Evolutionary conservation across 23 red algal species (phyloP).

Genomic region (Gracilaria gracilis): DNA sequence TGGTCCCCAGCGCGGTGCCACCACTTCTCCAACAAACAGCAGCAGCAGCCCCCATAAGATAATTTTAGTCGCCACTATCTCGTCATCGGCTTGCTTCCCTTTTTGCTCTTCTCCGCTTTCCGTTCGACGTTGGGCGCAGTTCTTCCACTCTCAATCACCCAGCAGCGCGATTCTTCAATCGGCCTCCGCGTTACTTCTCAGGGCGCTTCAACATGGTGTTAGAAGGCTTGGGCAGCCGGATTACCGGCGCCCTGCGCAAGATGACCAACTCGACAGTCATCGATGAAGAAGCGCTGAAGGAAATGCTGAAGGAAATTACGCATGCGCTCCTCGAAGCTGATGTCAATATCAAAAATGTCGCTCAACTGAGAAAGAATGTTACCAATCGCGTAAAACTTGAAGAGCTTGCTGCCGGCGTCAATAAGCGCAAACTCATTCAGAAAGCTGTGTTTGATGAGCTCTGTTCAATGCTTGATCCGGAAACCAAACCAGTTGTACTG

Average conservation of each 20-base stretch:
- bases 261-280: constrained; percentile 92
- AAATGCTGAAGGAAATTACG: constrained; percentile 90
- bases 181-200: neutral
- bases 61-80: too few relatives aligned
- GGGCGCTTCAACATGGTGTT: constrained; percentile 80
- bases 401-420: constrained; percentile 94
- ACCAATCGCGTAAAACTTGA: constrained; percentile 81
- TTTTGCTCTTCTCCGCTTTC: neutral
- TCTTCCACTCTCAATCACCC: neutral
- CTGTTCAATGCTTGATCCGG: constrained; percentile 94
- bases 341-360: constrained; percentile 92
- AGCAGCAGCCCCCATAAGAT: too few relatives aligned
- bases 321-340: constrained; percentile 95
- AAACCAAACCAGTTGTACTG: constrained; percentile 64
- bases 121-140: neutral
- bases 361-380: constrained; percentile 78
- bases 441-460: constrained; percentile 98
- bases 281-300: constrained; percentile 89
- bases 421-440: constrained; percentile 95
- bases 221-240: constrained; percentile 85
- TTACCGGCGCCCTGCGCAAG: constrained; percentile 88
- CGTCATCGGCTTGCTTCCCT: neutral
- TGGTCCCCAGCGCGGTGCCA: too few relatives aligned
- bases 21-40: too few relatives aligned
- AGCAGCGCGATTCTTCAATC: neutral